A percentile compares a stretch with the other conserved stretches of the same genome.
phyloP scores from a whole-genome alignment of 441 rosid species.

The Breynia disticha region DNA sequence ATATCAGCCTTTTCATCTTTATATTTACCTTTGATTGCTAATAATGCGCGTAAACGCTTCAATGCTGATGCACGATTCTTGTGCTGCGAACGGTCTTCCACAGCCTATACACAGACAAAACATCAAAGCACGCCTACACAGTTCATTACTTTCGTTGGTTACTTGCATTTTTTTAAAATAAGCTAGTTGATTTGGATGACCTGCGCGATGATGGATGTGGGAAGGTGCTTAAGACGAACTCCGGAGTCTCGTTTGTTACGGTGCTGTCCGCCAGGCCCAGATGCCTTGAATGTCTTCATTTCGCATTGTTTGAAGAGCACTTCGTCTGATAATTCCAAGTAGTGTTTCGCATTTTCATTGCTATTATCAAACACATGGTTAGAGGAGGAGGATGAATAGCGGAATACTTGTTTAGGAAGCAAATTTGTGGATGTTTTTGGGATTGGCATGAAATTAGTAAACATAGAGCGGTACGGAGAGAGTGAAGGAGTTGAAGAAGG shows the following conservation, averaged over 20 bases:
- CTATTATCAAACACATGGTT: neutral
- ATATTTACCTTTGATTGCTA: slow-evolving; percentile 83
- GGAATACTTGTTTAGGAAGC: too few relatives aligned
- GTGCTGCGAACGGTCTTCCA: slow-evolving; percentile 89
- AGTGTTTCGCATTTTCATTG: slow-evolving; percentile 8
- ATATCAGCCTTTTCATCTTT: too few relatives aligned
- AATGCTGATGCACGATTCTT: slow-evolving; percentile 87
- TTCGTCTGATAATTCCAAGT: slow-evolving; percentile 52
- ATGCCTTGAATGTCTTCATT: slow-evolving; percentile 56
- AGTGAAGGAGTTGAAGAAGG: too few relatives aligned
- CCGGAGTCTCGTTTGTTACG: slow-evolving; percentile 97
- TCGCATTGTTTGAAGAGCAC: slow-evolving; percentile 74
- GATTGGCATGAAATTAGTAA: too few relatives aligned
- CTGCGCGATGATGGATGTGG: slow-evolving; percentile 78
- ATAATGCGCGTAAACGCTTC: slow-evolving; percentile 59
- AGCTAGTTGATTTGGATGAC: slow-evolving; percentile 10
- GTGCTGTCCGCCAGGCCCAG: slow-evolving; percentile 98
- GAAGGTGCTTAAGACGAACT: slow-evolving; percentile 73
- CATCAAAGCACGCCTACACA: slow-evolving; percentile 1
- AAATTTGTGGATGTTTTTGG: too few relatives aligned
- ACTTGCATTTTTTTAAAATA: neutral
- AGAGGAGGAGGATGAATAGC: too few relatives aligned
- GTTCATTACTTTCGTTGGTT: too few relatives aligned
- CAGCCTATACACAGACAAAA: slow-evolving; percentile 31
- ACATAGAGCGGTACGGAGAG: too few relatives aligned